Evolutionary conservation across 768 basidiomycete species (phyloP), one percentile per base, ranked within the genome.

Genomic region (Amanita muscaria): DNA sequence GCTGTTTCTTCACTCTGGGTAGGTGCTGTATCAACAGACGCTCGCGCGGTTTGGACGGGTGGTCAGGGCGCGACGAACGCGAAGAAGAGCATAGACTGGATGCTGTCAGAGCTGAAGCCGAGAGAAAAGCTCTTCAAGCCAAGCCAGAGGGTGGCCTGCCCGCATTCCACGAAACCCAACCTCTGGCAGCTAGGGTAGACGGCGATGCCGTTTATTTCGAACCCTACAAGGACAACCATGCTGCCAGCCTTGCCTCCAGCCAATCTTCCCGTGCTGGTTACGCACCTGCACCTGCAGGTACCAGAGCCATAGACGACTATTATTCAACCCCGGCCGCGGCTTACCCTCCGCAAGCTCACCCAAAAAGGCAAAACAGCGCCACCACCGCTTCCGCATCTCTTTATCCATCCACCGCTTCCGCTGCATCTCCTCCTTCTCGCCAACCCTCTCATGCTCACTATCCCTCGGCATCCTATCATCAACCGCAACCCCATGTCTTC

Each of bases 1-100:
- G 90, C 10, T 94, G 90, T 60, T 82, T 90, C 67, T 94, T 79
- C 57, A 74, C 81, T 2, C 54, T 90, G 31, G 92, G 93, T 12
- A 73, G 86, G 47, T 92, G 91, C 52, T 94, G 91, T 57, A 73
- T 90, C n/a, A 68, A 65, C 25, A 74, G 74, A 22, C 74, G 62
- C 43, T 53, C 57, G 30, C 53, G 52, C 27, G 55, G 44, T n/a
- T 49, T 49, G 18, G 44, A 42, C 21, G 8, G 15, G 4, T 31
- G 52, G 49, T 23, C 43, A 41, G 31, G 79, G 40, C 40, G 50
- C 18, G 60, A 59, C 42, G 50, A 53, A 22, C 73, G 78, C 52
- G 66, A 70, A 2, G 84, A 89, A 1, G 77, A 76, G 57, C 64
- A 88, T 71, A 83, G 85, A 22, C 64, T 91, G 47, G 86, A 88